These are phyloP conservation scores for Stachybotrys chartarum DNA, from an alignment of 2,329 filamentous ascomycete genomes.

Conservation along the genomic window DNA sequence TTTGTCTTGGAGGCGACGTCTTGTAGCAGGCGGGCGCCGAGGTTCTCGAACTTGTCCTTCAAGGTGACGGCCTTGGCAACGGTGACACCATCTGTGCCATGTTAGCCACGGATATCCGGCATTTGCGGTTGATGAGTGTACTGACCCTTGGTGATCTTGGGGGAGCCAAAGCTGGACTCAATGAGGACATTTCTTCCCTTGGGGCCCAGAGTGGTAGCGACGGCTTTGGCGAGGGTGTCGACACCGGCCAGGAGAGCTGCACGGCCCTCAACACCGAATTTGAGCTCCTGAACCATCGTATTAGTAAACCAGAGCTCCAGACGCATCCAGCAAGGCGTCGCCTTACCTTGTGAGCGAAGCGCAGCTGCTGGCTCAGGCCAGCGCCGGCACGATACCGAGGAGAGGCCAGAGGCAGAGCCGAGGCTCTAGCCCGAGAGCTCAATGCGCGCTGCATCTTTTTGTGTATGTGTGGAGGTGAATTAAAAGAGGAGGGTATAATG, in stretches of 20 bases:
- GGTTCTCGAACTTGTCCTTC: conserved; percentile 99
- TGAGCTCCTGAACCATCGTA: conserved; percentile 70
- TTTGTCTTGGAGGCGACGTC: conserved; percentile 99
- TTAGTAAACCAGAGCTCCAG: background rate
- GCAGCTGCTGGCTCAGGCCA: conserved; percentile 75
- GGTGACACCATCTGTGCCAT: conserved; percentile 67
- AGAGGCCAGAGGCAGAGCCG: conserved; percentile 66
- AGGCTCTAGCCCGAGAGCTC: conserved; percentile 70
- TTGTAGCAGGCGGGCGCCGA: conserved; percentile 91
- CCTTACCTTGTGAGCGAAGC: conserved; percentile 93
- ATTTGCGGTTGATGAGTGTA: background rate
- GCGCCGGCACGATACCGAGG: conserved; percentile 56
- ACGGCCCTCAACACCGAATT: conserved; percentile 93
- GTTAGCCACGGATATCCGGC: conserved; percentile 8
- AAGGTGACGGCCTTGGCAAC: conserved; percentile 85
- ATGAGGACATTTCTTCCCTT: conserved; percentile 99
- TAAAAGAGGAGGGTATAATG: conserved; percentile 20
- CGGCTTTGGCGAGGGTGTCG: conserved; percentile 92
- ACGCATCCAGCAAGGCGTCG: background rate
- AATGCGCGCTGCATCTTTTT: conserved; percentile 96
- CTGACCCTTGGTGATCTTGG: conserved; percentile 98
- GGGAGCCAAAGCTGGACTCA: conserved; percentile 95
- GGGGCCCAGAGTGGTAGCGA: conserved; percentile 91
- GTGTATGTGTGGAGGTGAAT: conserved; percentile 28
- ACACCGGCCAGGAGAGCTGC: conserved; percentile 87